Evolutionary conservation across 345 rosid genomes (phyloP).

Genomic region (Eucalyptus marginata): DNA sequence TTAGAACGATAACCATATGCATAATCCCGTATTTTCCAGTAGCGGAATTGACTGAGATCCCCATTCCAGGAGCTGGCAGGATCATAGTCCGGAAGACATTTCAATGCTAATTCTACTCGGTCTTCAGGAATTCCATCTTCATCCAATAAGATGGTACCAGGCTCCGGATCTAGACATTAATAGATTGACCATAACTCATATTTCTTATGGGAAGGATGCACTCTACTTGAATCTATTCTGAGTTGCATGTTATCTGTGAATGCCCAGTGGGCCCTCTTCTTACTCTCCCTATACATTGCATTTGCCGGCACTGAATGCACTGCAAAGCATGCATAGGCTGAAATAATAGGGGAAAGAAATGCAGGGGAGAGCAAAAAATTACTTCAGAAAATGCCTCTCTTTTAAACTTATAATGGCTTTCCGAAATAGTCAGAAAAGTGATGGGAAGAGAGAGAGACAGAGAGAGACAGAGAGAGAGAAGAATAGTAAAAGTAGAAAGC

Average conservation of each 20-base stretch:
- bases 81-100: constrained; percentile 58
- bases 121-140: constrained; percentile 61
- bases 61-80: constrained; percentile 30
- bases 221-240: background rate
- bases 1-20: constrained; percentile 71
- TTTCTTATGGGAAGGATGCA: background rate
- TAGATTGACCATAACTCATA: background rate
- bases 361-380: background rate
- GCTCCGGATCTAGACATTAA: constrained; percentile 44
- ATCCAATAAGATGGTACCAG: constrained; percentile 23
- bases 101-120: constrained; percentile 50
- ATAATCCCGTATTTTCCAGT: constrained; percentile 89
- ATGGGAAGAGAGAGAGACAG: background rate
- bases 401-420: background rate
- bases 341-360: background rate
- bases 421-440: background rate
- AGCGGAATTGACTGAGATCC: constrained; percentile 28
- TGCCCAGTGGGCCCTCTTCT: background rate
- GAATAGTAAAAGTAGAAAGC: background rate
- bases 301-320: background rate
- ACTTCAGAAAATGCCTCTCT: background rate
- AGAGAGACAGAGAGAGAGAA: background rate
- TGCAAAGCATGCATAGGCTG: background rate
- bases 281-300: background rate
- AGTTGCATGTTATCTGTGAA: background rate